Percentiles rank a stretch among this genome's conserved stretches.
Evolutionary conservation across 1,284 basidiomycete species (phyloP).

Genomic region (Cutaneotrichosporon cyanovorans): DNA sequence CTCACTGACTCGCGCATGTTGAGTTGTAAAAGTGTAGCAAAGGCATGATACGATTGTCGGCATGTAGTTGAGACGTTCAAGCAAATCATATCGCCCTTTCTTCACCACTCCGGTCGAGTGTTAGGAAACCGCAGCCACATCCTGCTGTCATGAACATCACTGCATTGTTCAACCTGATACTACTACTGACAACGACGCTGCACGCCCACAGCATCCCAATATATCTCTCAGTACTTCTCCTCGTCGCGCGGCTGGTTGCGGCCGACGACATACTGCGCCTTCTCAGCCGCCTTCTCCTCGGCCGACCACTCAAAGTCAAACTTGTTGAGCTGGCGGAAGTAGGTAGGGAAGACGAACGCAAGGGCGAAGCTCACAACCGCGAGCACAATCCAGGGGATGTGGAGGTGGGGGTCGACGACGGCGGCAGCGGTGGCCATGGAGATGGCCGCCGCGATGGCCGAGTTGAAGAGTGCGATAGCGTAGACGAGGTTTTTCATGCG

Average conservation of each 20-base stretch:
- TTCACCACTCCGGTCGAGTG: too few species aligned
- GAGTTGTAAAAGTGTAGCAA: too few species aligned
- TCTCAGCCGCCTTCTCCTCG: constrained; percentile 2
- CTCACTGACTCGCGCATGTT: too few species aligned
- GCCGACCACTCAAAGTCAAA: constrained; percentile 16
- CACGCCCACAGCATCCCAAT: not conserved
- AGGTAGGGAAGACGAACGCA: constrained; percentile 21
- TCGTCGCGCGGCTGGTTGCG: not conserved
- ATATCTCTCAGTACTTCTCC: not conserved
- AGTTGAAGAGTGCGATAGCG: constrained; percentile 46
- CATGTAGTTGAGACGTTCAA: too few species aligned
- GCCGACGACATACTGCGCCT: not conserved
- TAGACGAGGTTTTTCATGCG: constrained; percentile 47
- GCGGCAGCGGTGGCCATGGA: constrained; percentile 31
- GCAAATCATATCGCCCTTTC: too few species aligned
- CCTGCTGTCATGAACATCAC: not conserved
- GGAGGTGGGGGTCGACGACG: constrained; percentile 47
- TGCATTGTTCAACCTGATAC: not conserved
- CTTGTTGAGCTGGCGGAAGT: constrained; percentile 33
- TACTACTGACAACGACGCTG: not conserved
- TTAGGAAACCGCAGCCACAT: not conserved
- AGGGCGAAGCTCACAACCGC: constrained; percentile 35
- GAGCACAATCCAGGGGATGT: constrained; percentile 46
- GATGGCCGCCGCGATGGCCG: constrained; percentile 34
- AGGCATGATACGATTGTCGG: too few species aligned